A percentile compares a stretch with the other conserved stretches of the same genome.
Evolutionary conservation across 2,329 filamentous ascomycete species (phyloP).

Genomic region (Mariannaea sp.): DNA sequence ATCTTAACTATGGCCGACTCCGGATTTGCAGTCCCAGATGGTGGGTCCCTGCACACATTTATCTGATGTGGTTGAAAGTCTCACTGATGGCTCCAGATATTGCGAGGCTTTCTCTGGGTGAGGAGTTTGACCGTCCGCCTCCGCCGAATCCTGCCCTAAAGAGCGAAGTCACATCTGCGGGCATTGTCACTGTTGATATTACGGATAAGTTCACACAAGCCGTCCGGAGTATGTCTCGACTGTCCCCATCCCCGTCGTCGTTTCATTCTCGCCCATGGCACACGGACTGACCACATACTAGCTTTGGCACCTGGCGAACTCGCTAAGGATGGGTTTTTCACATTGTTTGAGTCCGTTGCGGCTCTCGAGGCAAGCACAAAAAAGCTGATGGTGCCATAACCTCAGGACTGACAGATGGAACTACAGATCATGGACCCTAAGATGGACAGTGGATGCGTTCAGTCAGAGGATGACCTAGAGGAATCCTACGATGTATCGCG

Average conservation of each 20-base stretch:
- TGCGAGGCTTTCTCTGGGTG: slow-evolving; percentile 47
- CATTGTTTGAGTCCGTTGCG: slow-evolving; percentile 90
- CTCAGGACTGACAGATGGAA: not conserved
- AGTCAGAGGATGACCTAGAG: slow-evolving; percentile 79
- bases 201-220: slow-evolving; percentile 60
- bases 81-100: slow-evolving; percentile 44
- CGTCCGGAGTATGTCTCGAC: slow-evolving; percentile 55
- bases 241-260: no score
- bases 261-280: not conserved
- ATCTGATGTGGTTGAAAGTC: slow-evolving; percentile 26
- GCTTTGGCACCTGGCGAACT: slow-evolving; percentile 80
- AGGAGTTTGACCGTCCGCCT: slow-evolving; percentile 38
- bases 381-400: slow-evolving; percentile 77
- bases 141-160: slow-evolving; percentile 44
- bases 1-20: slow-evolving; percentile 42
- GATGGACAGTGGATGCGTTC: slow-evolving; percentile 93
- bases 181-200: slow-evolving; percentile 62
- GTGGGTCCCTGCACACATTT: slow-evolving; percentile 31
- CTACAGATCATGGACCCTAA: slow-evolving; percentile 95
- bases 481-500: slow-evolving; percentile 77
- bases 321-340: slow-evolving; percentile 93
- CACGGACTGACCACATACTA: slow-evolving; percentile 47
- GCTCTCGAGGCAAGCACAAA: slow-evolving; percentile 68
- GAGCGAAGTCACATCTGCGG: slow-evolving; percentile 50
- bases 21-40: slow-evolving; percentile 43